Conservation (phyloP, 1,139 yeast species). For the Saccharomyces hybrid region DNA sequence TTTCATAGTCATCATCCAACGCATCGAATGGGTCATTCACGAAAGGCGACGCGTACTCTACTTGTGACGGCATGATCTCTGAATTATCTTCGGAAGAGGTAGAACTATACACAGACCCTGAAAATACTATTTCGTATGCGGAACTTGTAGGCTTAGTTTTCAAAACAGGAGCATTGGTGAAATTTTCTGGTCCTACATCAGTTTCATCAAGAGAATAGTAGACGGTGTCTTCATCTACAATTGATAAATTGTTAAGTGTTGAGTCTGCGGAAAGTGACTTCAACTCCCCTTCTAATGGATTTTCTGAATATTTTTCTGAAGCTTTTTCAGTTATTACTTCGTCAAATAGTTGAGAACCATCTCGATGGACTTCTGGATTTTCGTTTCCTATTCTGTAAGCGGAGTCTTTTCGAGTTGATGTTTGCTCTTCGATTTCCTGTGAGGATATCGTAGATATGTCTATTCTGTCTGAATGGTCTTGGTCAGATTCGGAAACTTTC, state of each 20-base stretch:
- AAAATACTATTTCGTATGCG: background rate
- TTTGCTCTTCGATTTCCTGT: background rate
- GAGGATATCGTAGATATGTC: background rate
- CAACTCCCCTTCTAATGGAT: background rate
- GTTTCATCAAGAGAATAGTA: slow-evolving; percentile 1
- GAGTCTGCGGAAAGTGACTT: background rate
- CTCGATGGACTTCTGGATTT: background rate
- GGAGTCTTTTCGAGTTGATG: background rate
- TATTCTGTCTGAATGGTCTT: background rate
- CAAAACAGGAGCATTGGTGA: background rate
- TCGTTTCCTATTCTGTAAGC: background rate
- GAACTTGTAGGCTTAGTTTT: background rate
- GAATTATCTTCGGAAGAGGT: background rate
- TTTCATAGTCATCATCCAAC: background rate
- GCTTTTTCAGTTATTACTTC: background rate
- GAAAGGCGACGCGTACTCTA: background rate
- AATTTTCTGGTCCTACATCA: background rate
- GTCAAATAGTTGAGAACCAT: background rate
- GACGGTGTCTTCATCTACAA: background rate
- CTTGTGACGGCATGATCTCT: background rate
- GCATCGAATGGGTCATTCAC: background rate
- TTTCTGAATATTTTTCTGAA: background rate
- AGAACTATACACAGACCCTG: slow-evolving; percentile 1
- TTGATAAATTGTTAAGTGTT: background rate
- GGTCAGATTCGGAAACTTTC: background rate